phyloP scores from a whole-genome alignment of 306 rosid species.

The Herpetospermum pedunculosum region DNA sequence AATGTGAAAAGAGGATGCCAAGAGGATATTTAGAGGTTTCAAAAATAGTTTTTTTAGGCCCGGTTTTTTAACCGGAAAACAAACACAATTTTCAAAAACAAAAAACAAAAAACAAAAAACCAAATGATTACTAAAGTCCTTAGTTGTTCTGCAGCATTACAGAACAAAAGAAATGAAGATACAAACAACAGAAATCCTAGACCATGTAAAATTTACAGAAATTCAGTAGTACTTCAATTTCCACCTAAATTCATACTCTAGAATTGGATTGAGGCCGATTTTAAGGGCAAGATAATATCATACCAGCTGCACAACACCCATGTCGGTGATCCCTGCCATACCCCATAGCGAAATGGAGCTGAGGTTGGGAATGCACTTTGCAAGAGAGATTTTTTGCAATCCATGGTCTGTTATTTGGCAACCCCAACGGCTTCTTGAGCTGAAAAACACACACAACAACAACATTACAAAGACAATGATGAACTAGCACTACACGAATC shows the following conservation, averaged over 20 bases:
- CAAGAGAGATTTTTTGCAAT: conserved; percentile 48
- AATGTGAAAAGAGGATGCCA: not conserved
- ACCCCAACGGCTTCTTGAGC: conserved; percentile 87
- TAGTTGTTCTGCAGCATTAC: too few species aligned
- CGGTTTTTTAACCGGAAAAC: too few species aligned
- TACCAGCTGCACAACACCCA: conserved; percentile 83
- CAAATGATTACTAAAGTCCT: too few species aligned
- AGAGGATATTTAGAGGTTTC: not conserved
- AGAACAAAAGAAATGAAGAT: too few species aligned
- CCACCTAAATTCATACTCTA: not conserved
- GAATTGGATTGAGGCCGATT: not conserved
- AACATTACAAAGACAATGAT: too few species aligned
- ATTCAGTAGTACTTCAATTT: not conserved
- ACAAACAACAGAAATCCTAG: not conserved
- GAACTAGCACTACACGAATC: too few species aligned
- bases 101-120: too few species aligned
- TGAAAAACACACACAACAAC: conserved; percentile 26
- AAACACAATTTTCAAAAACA: too few species aligned
- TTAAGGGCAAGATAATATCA: not conserved
- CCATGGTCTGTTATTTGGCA: conserved; percentile 76
- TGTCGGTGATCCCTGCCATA: conserved; percentile 80
- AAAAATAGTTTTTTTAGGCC: not conserved
- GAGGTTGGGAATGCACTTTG: conserved; percentile 60
- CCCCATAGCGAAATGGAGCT: conserved; percentile 89
- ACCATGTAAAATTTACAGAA: not conserved